These are phyloP conservation scores for Penstemon newberryi DNA, from an alignment of 257 asterid genomes.

Conservation along the genomic window DNA sequence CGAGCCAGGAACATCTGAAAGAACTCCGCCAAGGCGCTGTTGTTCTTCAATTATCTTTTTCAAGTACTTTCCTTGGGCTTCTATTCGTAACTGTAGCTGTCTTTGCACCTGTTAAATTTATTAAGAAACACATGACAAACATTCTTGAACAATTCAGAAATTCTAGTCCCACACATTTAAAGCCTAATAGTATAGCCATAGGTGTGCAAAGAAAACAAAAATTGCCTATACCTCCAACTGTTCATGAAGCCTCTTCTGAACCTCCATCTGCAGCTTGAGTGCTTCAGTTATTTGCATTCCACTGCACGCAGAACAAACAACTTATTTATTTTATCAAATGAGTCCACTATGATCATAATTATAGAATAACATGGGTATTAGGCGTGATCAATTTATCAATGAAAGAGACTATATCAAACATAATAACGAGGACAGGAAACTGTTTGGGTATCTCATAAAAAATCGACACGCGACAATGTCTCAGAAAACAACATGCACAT, in stretches of 20 bases:
- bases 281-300: constrained; percentile 95
- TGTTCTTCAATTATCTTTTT: constrained; percentile 95
- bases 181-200: background rate
- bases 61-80: constrained; percentile 91
- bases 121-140: background rate
- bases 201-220: background rate
- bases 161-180: background rate
- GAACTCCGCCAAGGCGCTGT: constrained; percentile 74
- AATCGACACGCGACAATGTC: constrained; percentile 5
- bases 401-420: background rate
- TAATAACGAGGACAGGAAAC: background rate
- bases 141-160: no score
- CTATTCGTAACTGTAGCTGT: constrained; percentile 86
- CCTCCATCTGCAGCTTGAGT: constrained; percentile 97
- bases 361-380: background rate
- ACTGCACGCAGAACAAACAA: constrained; percentile 33
- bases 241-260: constrained; percentile 96
- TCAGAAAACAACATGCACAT: constrained; percentile 2
- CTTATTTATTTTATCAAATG: background rate
- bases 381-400: constrained; percentile 1
- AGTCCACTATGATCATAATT: constrained; percentile 1
- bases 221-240: constrained; percentile 72
- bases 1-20: constrained; percentile 57
- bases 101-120: constrained; percentile 71
- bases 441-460: constrained; percentile 1